Evolutionary conservation across 257 asterid species (phyloP).

Genomic region (Nicotiana tomentosiformis): DNA sequence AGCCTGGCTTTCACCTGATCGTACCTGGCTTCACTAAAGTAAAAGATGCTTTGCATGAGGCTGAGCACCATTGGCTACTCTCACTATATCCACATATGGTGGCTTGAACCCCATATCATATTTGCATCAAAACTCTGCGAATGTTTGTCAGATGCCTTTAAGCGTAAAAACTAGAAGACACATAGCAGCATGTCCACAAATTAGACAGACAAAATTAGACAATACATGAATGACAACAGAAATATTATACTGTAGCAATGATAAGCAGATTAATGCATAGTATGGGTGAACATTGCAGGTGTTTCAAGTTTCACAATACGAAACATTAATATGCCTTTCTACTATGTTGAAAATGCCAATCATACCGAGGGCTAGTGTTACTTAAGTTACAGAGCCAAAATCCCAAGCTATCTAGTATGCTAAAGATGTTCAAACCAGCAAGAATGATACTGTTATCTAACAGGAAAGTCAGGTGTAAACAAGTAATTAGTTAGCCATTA

Average conservation of each 20-base stretch:
- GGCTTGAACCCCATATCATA: not conserved
- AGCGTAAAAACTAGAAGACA: not conserved
- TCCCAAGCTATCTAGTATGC: not conserved
- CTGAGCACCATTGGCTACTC: not conserved
- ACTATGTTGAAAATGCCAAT: not conserved
- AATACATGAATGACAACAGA: not conserved
- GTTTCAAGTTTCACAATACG: not conserved
- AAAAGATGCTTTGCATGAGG: not conserved
- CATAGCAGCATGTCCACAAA: not conserved
- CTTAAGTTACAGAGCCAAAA: not conserved
- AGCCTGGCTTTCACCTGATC: not conserved
- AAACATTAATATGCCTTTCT: not conserved
- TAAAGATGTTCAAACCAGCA: not conserved
- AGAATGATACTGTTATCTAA: not conserved
- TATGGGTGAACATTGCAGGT: not conserved
- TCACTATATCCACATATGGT: not conserved
- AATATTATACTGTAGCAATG: not conserved
- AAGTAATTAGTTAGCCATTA: not conserved
- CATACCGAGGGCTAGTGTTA: not conserved
- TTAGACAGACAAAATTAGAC: not conserved
- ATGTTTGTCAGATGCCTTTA: not conserved
- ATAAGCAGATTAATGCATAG: not conserved
- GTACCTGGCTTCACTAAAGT: not conserved
- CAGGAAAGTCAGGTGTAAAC: not conserved
- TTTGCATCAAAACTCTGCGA: not conserved